phyloP scores from a whole-genome alignment of 2,329 filamentous ascomycete species.

The Xylariomycetidae sp. region DNA sequence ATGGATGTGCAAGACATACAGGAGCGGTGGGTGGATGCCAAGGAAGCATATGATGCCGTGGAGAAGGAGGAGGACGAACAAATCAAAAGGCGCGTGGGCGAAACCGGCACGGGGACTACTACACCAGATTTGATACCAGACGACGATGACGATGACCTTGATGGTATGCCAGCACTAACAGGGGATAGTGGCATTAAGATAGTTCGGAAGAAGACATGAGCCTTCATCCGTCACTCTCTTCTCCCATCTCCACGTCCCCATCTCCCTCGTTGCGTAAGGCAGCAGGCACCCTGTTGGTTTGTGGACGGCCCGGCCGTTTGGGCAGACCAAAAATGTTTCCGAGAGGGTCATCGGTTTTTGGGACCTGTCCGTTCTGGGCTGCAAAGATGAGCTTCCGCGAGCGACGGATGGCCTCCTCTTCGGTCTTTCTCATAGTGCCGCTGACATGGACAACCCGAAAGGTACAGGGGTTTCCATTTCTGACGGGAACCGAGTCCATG shows the following conservation, averaged over 20 bases:
- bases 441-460: slow-evolving; percentile 83
- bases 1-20: slow-evolving; percentile 88
- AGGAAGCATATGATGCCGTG: slow-evolving; percentile 78
- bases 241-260: slow-evolving; percentile 30
- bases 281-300: slow-evolving; percentile 31
- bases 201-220: slow-evolving; percentile 58
- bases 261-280: slow-evolving; percentile 44
- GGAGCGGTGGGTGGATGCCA: slow-evolving; percentile 90
- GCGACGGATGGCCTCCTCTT: slow-evolving; percentile 81
- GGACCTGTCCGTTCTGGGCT: slow-evolving; percentile 45
- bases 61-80: slow-evolving; percentile 76
- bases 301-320: slow-evolving; percentile 14
- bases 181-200: slow-evolving; percentile 66
- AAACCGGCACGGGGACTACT: slow-evolving; percentile 27
- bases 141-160: slow-evolving; percentile 40
- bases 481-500: slow-evolving; percentile 63
- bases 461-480: slow-evolving; percentile 62
- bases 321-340: slow-evolving; percentile 34
- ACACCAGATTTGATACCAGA: slow-evolving; percentile 30
- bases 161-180: slow-evolving; percentile 43
- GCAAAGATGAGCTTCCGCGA: slow-evolving; percentile 68
- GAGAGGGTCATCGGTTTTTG: slow-evolving; percentile 25
- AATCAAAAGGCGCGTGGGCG: slow-evolving; percentile 44
- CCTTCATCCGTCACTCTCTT: slow-evolving; percentile 24
- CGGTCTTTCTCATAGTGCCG: slow-evolving; percentile 87